Conservation (phyloP, 2,329 filamentous ascomycete genomes). For the Albifimbria verrucaria region DNA sequence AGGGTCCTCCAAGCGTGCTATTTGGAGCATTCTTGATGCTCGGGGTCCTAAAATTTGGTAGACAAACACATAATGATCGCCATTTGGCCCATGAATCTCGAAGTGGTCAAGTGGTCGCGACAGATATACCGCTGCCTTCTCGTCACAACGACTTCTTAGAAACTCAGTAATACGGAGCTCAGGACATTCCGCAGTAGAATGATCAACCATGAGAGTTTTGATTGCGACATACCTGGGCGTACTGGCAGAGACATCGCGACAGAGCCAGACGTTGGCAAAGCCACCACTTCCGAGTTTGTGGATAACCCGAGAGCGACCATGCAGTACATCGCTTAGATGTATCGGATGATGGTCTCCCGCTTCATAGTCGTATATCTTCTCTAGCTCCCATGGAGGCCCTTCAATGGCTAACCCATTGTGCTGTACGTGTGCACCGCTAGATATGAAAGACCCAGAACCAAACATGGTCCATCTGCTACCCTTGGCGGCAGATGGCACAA, state of each 20-base stretch:
- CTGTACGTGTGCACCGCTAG: background rate
- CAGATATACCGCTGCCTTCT: background rate
- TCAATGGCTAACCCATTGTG: background rate
- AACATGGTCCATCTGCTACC: too few species aligned
- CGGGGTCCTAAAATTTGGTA: slow-evolving; percentile 18
- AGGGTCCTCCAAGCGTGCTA: background rate
- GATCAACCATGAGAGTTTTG: slow-evolving; percentile 27
- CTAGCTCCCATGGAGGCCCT: slow-evolving; percentile 1
- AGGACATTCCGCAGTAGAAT: slow-evolving; percentile 13
- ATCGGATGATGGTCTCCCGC: slow-evolving; percentile 40
- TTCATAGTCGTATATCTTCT: slow-evolving; percentile 24
- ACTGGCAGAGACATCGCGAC: slow-evolving; percentile 23
- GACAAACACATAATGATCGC: slow-evolving; percentile 15
- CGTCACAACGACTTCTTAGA: slow-evolving; percentile 1
- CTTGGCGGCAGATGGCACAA: too few species aligned
- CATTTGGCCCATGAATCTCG: slow-evolving; percentile 16
- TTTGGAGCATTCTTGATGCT: slow-evolving; percentile 4
- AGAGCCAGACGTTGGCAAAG: slow-evolving; percentile 43
- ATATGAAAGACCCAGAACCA: too few species aligned
- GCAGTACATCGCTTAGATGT: slow-evolving; percentile 34
- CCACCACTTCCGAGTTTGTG: slow-evolving; percentile 42
- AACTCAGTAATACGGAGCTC: slow-evolving; percentile 13
- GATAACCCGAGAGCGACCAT: slow-evolving; percentile 36
- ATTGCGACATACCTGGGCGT: slow-evolving; percentile 22
- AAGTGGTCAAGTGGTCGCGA: slow-evolving; percentile 20